Conservation (phyloP, 768 basidiomycete genomes). For the Dentipellis sp. region DNA sequence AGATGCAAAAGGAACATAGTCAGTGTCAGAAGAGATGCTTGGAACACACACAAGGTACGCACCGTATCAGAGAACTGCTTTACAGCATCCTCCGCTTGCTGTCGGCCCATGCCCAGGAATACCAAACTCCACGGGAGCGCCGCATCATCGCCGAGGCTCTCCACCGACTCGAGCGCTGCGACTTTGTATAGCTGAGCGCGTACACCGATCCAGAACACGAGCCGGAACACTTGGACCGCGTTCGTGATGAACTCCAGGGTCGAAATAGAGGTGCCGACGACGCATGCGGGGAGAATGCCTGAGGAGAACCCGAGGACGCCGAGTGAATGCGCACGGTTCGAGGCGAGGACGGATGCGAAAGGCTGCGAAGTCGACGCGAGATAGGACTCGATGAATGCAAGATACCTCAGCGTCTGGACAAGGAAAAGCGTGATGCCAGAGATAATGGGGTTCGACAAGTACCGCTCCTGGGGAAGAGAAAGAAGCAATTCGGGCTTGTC, state of each 20-base stretch:
- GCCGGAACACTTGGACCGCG: conserved; percentile 38
- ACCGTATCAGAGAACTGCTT: conserved; percentile 17
- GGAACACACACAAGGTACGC: neutral
- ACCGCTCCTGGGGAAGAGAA: conserved; percentile 22
- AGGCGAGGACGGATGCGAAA: conserved; percentile 22
- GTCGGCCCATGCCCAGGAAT: conserved; percentile 24
- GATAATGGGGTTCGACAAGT: conserved; percentile 37
- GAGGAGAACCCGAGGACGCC: conserved; percentile 49
- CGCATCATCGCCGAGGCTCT: conserved; percentile 14
- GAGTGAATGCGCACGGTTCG: conserved; percentile 24
- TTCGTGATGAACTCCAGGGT: conserved; percentile 32
- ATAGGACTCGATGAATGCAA: conserved; percentile 28
- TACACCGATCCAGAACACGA: conserved; percentile 44
- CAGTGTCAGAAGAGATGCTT: conserved; percentile 10
- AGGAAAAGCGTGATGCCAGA: conserved; percentile 41
- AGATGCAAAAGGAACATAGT: conserved; percentile 4
- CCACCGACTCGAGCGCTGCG: conserved; percentile 4
- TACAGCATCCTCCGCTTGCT: conserved; percentile 20
- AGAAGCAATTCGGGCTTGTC: conserved; percentile 30
- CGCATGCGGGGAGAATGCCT: conserved; percentile 44
- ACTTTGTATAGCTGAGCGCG: conserved; percentile 28
- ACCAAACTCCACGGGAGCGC: conserved; percentile 37
- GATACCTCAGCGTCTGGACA: conserved; percentile 43
- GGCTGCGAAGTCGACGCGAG: conserved; percentile 4
- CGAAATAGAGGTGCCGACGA: conserved; percentile 35